A percentile compares a stretch with the other conserved stretches of the same genome.
These are phyloP conservation scores for Prunus mume DNA, from an alignment of 306 rosid genomes.

Conservation along the genomic window DNA sequence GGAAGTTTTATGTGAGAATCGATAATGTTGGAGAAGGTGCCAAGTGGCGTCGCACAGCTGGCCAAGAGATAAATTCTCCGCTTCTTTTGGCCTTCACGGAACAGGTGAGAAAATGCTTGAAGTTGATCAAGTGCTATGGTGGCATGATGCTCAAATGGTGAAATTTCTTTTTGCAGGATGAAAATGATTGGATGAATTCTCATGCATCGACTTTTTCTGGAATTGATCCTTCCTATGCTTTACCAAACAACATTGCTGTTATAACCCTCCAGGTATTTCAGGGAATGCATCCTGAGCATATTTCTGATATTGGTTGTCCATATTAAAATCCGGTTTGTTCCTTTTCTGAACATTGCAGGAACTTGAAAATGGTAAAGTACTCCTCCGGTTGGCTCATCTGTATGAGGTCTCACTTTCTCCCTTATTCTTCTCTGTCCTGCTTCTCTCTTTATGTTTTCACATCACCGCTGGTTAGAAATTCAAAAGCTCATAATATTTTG, in stretches of 20 bases:
- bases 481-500: conserved; percentile 9
- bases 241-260: conserved; percentile 70
- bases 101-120: conserved; percentile 39
- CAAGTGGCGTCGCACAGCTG: conserved; percentile 86
- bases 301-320: not conserved
- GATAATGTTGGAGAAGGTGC: conserved; percentile 79
- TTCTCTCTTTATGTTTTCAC: conserved; percentile 2
- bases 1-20: conserved; percentile 69
- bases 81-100: conserved; percentile 72
- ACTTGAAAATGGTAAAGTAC: conserved; percentile 67
- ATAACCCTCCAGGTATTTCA: conserved; percentile 71
- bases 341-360: conserved; percentile 54
- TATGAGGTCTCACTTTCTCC: conserved; percentile 58
- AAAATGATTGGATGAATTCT: conserved; percentile 59
- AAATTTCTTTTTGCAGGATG: conserved; percentile 45
- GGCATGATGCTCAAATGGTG: conserved; percentile 5
- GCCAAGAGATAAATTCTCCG: conserved; percentile 84
- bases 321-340: conserved; percentile 2
- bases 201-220: conserved; percentile 63
- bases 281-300: not conserved
- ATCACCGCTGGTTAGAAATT: conserved; percentile 7
- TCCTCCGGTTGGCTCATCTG: conserved; percentile 75
- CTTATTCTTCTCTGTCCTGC: not conserved
- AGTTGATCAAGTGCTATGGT: conserved; percentile 4
- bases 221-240: conserved; percentile 56